These are phyloP conservation scores for Coleophoma crateriformis DNA, from an alignment of 2,329 filamentous ascomycete species.

Conservation along the genomic window DNA sequence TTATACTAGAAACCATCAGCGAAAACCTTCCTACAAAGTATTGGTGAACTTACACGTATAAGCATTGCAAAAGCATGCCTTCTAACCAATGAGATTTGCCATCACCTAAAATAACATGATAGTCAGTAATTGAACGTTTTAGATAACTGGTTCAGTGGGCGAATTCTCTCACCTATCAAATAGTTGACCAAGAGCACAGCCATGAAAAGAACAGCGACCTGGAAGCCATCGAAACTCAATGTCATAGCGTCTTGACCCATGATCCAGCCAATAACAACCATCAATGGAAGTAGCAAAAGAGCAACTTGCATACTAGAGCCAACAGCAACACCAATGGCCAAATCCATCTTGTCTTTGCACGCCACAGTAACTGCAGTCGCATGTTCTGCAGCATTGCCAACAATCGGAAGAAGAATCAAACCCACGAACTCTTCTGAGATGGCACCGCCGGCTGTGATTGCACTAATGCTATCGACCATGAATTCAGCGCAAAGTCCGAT, in stretches of 20 bases:
- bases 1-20: constrained; percentile 5
- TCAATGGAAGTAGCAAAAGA: constrained; percentile 72
- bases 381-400: constrained; percentile 77
- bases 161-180: constrained; percentile 75
- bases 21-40: neutral
- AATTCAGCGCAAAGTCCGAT: constrained; percentile 75
- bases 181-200: constrained; percentile 83
- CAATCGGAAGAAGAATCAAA: constrained; percentile 74
- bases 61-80: constrained; percentile 22
- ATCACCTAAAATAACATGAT: constrained; percentile 41
- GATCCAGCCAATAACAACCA: constrained; percentile 77
- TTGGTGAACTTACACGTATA: constrained; percentile 21
- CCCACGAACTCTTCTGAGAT: constrained; percentile 79
- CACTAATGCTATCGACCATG: constrained; percentile 69
- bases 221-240: constrained; percentile 71
- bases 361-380: constrained; percentile 80
- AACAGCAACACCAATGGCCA: constrained; percentile 76
- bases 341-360: constrained; percentile 67
- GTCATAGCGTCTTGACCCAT: constrained; percentile 62
- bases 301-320: constrained; percentile 82
- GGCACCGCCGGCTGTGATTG: constrained; percentile 61
- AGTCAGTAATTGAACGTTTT: constrained; percentile 57
- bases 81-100: constrained; percentile 42
- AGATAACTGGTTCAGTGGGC: constrained; percentile 68
- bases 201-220: constrained; percentile 80